A percentile compares a stretch with the other conserved stretches of the same genome.
These are phyloP conservation scores for Aspergillus hortae DNA, from an alignment of 2,329 filamentous ascomycete genomes.

Conservation along the genomic window DNA sequence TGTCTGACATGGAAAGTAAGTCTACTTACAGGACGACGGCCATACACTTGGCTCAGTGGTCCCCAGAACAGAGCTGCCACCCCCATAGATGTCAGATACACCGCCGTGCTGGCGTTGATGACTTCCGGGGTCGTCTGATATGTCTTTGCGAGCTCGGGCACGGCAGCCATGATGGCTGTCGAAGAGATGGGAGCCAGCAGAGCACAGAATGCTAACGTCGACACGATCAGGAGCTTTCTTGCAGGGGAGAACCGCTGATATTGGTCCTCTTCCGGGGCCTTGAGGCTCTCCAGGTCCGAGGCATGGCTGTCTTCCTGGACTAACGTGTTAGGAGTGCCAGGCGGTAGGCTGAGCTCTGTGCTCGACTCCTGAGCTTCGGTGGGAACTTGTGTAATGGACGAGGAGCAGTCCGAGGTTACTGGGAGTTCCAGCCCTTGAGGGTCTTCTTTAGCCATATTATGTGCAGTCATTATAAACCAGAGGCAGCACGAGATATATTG, in stretches of 20 bases:
- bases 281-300: constrained; percentile 29
- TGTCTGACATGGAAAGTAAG: too few relatives aligned
- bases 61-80: constrained; percentile 68
- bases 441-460: neutral
- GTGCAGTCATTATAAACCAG: neutral
- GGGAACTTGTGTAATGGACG: constrained; percentile 9
- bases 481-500: neutral
- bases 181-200: constrained; percentile 73
- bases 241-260: constrained; percentile 62
- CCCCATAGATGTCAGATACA: constrained; percentile 74
- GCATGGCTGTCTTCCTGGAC: constrained; percentile 29
- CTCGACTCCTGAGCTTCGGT: constrained; percentile 7
- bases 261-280: constrained; percentile 45
- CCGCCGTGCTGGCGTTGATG: constrained; percentile 70
- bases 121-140: constrained; percentile 64
- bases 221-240: constrained; percentile 65
- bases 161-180: constrained; percentile 68
- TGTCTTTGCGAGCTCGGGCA: constrained; percentile 67
- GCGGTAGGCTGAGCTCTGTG: constrained; percentile 13
- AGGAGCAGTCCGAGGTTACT: constrained; percentile 7
- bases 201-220: constrained; percentile 68
- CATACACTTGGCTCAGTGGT: constrained; percentile 65
- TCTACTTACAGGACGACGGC: constrained; percentile 52
- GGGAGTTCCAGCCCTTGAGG: too few relatives aligned
- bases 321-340: constrained; percentile 22